Conservation (phyloP, 176 grass and related monocot genomes). For the Ananas comosus region DNA sequence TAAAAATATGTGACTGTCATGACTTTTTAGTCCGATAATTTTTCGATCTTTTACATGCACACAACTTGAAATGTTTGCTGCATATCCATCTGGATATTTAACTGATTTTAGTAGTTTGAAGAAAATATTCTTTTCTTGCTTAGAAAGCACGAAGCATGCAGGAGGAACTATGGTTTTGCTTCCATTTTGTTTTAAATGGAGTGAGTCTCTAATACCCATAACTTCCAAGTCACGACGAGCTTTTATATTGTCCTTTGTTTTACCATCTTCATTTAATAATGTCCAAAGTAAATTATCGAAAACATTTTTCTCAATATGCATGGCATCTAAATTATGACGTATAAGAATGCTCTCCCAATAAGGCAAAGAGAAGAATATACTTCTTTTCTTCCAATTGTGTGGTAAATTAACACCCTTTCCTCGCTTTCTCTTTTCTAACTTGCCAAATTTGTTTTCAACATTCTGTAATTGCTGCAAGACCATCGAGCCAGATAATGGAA, state of each 20-base stretch:
- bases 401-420: background rate
- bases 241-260: background rate
- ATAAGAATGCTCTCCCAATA: background rate
- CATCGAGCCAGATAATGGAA: background rate
- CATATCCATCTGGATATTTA: background rate
- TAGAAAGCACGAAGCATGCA: background rate
- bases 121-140: background rate
- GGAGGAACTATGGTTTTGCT: background rate
- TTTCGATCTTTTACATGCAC: background rate
- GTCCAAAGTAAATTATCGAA: background rate
- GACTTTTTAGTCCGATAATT: background rate
- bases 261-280: background rate
- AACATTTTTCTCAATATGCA: conserved; percentile 4
- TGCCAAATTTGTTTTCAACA: background rate
- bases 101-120: background rate
- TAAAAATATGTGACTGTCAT: background rate
- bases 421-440: background rate
- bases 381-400: background rate
- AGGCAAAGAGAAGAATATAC: background rate
- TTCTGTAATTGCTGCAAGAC: background rate
- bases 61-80: background rate
- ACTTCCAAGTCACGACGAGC: background rate
- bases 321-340: background rate
- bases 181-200: background rate
- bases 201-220: background rate